Conservation (phyloP, 2,329 filamentous ascomycete genomes). For the Curvularia hawaiiensis region DNA sequence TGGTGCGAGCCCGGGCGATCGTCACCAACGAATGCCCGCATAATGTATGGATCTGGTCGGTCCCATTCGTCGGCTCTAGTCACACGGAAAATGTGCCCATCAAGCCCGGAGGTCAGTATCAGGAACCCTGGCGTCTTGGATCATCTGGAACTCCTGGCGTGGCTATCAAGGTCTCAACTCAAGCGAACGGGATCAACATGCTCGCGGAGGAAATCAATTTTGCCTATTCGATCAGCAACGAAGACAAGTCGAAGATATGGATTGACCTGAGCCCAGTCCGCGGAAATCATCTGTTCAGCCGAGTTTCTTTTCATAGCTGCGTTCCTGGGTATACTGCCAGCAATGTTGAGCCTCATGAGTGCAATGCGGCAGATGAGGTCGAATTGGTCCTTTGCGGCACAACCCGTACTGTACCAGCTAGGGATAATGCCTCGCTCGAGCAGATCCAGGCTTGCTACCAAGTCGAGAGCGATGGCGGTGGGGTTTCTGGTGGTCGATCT, state of each 20-base stretch:
- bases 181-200: constrained; percentile 27
- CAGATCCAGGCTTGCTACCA: constrained; percentile 22
- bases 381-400: constrained; percentile 34
- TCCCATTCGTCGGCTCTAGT: constrained; percentile 22
- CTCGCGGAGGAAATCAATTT: constrained; percentile 31
- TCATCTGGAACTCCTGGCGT: constrained; percentile 26
- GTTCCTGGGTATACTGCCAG: constrained; percentile 13
- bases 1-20: constrained; percentile 31
- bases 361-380: constrained; percentile 28
- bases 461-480: neutral
- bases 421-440: constrained; percentile 14
- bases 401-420: constrained; percentile 13
- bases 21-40: constrained; percentile 34
- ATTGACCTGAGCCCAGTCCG: constrained; percentile 22
- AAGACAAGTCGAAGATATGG: constrained; percentile 26
- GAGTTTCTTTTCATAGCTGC: constrained; percentile 29
- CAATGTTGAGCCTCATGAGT: constrained; percentile 21
- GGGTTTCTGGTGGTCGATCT: neutral
- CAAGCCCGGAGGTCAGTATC: constrained; percentile 25
- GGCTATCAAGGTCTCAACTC: constrained; percentile 33
- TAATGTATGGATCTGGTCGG: constrained; percentile 31
- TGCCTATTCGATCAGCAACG: constrained; percentile 28
- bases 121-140: constrained; percentile 32
- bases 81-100: constrained; percentile 24
- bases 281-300: constrained; percentile 19